Conservation (phyloP, 2,329 filamentous ascomycete species). For the Scedosporium apiospermum region DNA sequence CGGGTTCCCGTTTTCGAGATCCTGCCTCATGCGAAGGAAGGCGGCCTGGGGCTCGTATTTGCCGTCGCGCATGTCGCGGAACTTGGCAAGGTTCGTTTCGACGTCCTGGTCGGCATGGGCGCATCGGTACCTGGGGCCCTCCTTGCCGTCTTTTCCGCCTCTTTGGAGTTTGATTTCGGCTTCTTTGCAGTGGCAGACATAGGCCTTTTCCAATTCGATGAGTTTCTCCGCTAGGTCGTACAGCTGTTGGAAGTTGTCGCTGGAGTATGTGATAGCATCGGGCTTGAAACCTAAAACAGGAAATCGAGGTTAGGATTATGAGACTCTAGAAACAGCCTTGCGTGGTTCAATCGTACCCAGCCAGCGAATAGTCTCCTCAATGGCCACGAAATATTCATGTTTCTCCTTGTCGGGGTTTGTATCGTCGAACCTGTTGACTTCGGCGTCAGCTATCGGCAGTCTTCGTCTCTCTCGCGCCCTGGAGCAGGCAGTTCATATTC, state of each 20-base stretch:
- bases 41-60: constrained; percentile 81
- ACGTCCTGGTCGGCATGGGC: constrained; percentile 64
- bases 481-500: constrained; percentile 5
- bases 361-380: constrained; percentile 81
- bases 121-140: constrained; percentile 67
- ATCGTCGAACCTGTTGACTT: constrained; percentile 63
- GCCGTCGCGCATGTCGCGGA: constrained; percentile 83
- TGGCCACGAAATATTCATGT: constrained; percentile 81
- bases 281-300: constrained; percentile 53
- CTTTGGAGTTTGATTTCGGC: constrained; percentile 79
- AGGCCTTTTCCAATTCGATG: constrained; percentile 60
- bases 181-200: constrained; percentile 83
- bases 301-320: neutral
- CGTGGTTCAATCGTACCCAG: constrained; percentile 37
- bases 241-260: constrained; percentile 79
- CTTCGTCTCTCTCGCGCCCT: neutral
- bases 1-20: constrained; percentile 73
- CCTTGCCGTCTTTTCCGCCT: constrained; percentile 61
- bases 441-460: neutral
- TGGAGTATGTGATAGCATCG: constrained; percentile 71
- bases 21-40: constrained; percentile 87
- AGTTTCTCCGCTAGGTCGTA: constrained; percentile 85
- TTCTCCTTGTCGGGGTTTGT: constrained; percentile 94
- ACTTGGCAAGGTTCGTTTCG: constrained; percentile 72
- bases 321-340: neutral